Evolutionary conservation across 768 basidiomycete species (phyloP).

Genomic region (Serpula lacrymans): DNA sequence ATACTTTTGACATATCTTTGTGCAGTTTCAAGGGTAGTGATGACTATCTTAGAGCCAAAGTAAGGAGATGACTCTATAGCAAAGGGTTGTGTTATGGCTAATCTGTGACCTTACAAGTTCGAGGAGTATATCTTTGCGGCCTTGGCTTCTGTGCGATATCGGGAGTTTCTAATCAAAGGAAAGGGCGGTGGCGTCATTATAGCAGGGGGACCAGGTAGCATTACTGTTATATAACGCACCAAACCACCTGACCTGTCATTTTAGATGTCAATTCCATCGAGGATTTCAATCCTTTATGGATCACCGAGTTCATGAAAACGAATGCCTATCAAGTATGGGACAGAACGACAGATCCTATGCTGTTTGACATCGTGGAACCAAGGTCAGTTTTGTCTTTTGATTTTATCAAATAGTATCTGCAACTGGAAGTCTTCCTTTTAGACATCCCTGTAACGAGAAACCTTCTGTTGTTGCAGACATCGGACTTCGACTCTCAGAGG

Average conservation of each 20-base stretch:
- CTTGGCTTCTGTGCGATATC: slow-evolving; percentile 85
- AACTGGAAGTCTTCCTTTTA: slow-evolving; percentile 32
- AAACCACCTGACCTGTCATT: slow-evolving; percentile 18
- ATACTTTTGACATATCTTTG: no score
- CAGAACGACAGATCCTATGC: slow-evolving; percentile 79
- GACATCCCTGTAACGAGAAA: slow-evolving; percentile 92
- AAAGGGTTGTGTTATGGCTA: no score
- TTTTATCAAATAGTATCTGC: slow-evolving; percentile 4
- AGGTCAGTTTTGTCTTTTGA: slow-evolving; percentile 45
- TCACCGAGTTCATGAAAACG: slow-evolving; percentile 83
- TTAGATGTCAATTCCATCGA: slow-evolving; percentile 52
- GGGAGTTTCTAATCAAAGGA: slow-evolving; percentile 75
- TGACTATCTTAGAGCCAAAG: slow-evolving; percentile 89
- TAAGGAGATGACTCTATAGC: slow-evolving; percentile 31
- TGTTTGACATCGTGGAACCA: slow-evolving; percentile 96
- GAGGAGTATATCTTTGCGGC: slow-evolving; percentile 94
- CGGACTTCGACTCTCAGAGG: slow-evolving; percentile 87
- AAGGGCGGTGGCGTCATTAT: slow-evolving; percentile 63
- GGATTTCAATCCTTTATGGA: slow-evolving; percentile 88
- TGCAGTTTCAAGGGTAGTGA: slow-evolving; percentile 91
- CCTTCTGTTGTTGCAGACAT: slow-evolving; percentile 89
- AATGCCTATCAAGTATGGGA: slow-evolving; percentile 92
- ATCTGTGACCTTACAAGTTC: no score
- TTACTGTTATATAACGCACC: background rate
- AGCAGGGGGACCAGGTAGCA: slow-evolving; percentile 54